These are phyloP conservation scores for Chlamydomonas reinhardtii DNA, from an alignment of 163 green algal genomes.

Conservation along the genomic window DNA sequence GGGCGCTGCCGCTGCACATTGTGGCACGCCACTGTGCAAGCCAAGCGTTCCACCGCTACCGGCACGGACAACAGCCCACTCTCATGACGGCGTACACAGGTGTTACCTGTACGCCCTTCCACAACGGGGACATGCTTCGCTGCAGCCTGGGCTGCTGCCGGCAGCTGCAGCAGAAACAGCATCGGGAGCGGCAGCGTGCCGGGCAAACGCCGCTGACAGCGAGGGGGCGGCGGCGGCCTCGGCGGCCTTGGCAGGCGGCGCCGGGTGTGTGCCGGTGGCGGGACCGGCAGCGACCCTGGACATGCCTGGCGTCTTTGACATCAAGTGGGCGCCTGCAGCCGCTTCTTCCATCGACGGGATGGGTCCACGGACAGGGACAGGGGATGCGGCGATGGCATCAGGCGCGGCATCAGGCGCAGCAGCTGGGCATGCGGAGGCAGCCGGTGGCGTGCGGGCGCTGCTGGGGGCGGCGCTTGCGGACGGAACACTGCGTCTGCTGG, in stretches of 20 bases:
- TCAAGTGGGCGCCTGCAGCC: slow-evolving; percentile 73
- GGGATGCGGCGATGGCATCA: no score
- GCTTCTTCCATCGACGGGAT: not conserved
- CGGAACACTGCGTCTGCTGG: slow-evolving; percentile 36
- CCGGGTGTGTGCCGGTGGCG: no score
- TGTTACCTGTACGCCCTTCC: slow-evolving; percentile 59
- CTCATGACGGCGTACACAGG: no score
- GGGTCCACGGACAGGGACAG: no score
- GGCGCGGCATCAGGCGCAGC: not conserved
- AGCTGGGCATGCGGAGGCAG: not conserved
- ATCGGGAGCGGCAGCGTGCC: no score
- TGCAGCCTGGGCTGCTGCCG: no score
- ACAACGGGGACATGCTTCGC: not conserved
- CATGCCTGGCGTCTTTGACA: slow-evolving; percentile 84
- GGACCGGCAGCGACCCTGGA: slow-evolving; percentile 18
- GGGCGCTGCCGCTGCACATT: no score
- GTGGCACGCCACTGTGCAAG: no score
- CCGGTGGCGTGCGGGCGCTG: not conserved
- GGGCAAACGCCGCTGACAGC: not conserved
- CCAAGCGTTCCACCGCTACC: no score
- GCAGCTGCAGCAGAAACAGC: no score
- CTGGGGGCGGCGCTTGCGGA: slow-evolving; percentile 47
- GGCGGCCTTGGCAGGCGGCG: no score
- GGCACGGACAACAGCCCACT: no score
- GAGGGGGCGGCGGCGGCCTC: not conserved